Evolutionary conservation across 2,329 filamentous ascomycete genomes (phyloP).

Genomic region (Pseudocercospora vitis): DNA sequence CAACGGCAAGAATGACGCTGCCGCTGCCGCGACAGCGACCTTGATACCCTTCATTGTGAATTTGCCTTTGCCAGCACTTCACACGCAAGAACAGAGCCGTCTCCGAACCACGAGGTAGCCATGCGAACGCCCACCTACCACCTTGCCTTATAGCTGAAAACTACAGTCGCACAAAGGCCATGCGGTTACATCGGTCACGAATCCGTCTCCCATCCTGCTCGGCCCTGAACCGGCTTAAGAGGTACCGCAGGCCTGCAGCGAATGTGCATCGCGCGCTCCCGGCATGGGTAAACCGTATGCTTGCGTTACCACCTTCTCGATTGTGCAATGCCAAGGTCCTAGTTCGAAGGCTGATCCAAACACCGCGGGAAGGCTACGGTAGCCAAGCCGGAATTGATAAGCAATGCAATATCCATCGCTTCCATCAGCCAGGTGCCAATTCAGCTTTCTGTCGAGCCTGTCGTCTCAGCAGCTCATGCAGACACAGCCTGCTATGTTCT

Average conservation of each 20-base stretch:
- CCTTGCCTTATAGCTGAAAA: slow-evolving; percentile 5
- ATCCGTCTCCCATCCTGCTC: too few relatives aligned
- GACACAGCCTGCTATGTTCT: too few relatives aligned
- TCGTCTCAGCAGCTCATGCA: too few relatives aligned
- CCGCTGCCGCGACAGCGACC: not conserved
- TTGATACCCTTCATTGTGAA: not conserved
- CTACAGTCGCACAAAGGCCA: not conserved
- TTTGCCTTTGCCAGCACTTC: not conserved
- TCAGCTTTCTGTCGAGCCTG: too few relatives aligned
- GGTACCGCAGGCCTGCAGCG: too few relatives aligned
- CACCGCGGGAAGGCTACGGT: not conserved
- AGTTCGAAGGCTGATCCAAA: not conserved
- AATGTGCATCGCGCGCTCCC: not conserved
- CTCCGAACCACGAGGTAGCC: not conserved
- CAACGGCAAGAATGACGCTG: slow-evolving; percentile 8
- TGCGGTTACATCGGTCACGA: slow-evolving; percentile 1
- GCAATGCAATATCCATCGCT: not conserved
- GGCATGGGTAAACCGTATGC: not conserved
- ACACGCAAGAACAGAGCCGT: not conserved
- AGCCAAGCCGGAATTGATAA: slow-evolving; percentile 8
- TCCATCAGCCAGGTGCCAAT: not conserved
- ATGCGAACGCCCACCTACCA: not conserved
- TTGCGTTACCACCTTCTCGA: slow-evolving; percentile 7
- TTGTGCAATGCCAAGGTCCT: not conserved
- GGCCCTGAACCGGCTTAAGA: not conserved